A percentile compares a stretch with the other conserved stretches of the same genome.
Conservation (phyloP, 768 basidiomycete species). For the Hirschioporus abietinus region DNA sequence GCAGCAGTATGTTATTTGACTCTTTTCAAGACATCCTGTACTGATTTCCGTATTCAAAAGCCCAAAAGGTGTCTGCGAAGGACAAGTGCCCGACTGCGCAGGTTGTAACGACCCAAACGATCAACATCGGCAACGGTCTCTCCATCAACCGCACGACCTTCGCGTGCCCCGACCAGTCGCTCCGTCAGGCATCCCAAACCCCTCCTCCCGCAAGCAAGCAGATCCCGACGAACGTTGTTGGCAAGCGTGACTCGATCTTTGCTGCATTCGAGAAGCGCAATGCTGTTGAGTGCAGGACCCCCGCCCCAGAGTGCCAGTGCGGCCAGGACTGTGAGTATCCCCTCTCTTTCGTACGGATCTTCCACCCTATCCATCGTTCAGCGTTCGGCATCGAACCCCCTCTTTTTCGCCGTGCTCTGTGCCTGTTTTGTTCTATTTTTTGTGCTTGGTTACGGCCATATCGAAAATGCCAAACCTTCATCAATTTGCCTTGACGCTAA, state of each 20-base stretch:
- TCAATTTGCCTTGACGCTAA: background rate
- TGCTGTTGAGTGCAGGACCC: background rate
- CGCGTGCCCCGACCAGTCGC: background rate
- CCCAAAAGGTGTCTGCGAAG: background rate
- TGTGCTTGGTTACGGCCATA: background rate
- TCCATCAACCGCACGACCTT: background rate
- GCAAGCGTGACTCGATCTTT: background rate
- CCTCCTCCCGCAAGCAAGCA: background rate
- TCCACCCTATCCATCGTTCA: background rate
- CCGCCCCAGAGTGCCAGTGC: background rate
- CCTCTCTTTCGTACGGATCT: background rate
- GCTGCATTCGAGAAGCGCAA: background rate
- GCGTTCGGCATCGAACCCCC: background rate
- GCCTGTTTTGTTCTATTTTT: background rate
- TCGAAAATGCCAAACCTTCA: background rate
- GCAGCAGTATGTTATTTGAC: background rate
- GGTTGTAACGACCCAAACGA: background rate
- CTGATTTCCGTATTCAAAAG: background rate
- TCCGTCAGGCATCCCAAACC: background rate
- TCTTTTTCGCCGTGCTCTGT: background rate
- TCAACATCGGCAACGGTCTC: background rate
- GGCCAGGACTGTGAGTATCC: background rate
- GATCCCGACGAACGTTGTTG: background rate
- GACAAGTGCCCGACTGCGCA: background rate
- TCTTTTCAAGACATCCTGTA: background rate